Base-by-base conservation (phyloP, 2,329 filamentous ascomycete genomes). In the Aspergillus floridensis region DNA sequence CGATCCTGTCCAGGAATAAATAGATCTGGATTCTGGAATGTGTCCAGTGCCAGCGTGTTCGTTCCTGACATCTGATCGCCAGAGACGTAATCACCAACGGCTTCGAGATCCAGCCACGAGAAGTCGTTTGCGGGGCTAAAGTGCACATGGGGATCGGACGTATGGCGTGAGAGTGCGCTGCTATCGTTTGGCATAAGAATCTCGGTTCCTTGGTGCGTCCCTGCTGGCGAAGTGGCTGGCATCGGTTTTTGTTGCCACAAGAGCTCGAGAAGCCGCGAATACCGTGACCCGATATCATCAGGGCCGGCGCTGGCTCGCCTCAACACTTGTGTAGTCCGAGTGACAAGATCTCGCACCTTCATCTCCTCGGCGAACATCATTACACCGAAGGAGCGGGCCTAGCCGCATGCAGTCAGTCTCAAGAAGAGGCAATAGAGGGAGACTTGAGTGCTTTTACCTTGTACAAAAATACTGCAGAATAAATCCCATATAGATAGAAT, bases 401-500 rank as follows among this genome's bases (percentile, higher is more conserved):
- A 26, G 22, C 11, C 6, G n/a, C 26, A 32, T 22, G 48, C 11
- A 54, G 55, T 21, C 58, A 49, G 19, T 47, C 26, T 5, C 14
- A 2, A 26, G 8, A 14, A 2, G 29, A 19, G 4, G 12, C 16
- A 48, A 5, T 12, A 21, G 12, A 14, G 22, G 16, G 2, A 21
- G 26, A 32, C 3, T 16, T 22, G 11, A 6, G 14, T 14, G 11
- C 19, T 32, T 59, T 35, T 68, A 83, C 83, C 74, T 88, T 88
- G 76, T 87, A 88, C 5, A 88, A 70, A 62, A 88, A 88, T 2
- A 87, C 85, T 1, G 86, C 85, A 0, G 84, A 84, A 68, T 88
- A 88, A 24, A 88, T 87, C 35, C 79, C 77, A 61, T 81, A 88
- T 31, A 88, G 75, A 62, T 87, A 88, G 66, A 85, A 88, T 31